Conservation (phyloP, 306 rosid species). For the Vigna nakashimae region DNA sequence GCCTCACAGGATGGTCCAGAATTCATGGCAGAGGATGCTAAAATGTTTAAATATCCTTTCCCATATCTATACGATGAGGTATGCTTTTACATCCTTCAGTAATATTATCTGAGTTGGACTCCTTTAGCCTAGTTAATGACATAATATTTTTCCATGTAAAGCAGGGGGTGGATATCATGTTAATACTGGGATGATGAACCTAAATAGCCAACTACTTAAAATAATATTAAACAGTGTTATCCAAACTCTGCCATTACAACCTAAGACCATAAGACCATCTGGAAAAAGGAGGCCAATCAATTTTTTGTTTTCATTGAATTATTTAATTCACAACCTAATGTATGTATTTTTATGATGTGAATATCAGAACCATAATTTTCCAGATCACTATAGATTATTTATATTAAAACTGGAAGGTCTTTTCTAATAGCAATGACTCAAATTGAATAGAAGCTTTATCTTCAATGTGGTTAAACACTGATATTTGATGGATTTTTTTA, state of each 20-base stretch:
- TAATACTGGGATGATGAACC: conserved; percentile 15
- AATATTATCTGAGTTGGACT: background rate
- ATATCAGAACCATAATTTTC: background rate
- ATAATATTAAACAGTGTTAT: conserved; percentile 13
- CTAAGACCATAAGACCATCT: conserved; percentile 6
- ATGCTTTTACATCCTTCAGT: conserved; percentile 29
- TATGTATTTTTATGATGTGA: background rate
- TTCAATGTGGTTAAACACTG: conserved; percentile 31
- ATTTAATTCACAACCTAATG: background rate
- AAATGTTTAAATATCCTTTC: conserved; percentile 75
- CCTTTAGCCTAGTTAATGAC: conserved; percentile 28
- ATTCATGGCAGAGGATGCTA: conserved; percentile 92
- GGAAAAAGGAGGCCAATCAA: background rate
- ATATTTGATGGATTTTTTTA: conserved; percentile 34
- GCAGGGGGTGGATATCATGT: conserved; percentile 29
- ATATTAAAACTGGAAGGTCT: conserved; percentile 11
- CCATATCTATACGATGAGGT: conserved; percentile 95
- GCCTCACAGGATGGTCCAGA: conserved; percentile 92
- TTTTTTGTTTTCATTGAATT: background rate
- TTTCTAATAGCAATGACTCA: conserved; percentile 35
- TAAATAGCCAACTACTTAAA: background rate
- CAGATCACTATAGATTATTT: conserved; percentile 11
- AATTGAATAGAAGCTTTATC: conserved; percentile 12
- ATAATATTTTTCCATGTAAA: conserved; percentile 14
- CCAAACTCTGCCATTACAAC: background rate